Conservation (phyloP, 148 eudicot genomes). For the Nepenthes mirabilis region DNA sequence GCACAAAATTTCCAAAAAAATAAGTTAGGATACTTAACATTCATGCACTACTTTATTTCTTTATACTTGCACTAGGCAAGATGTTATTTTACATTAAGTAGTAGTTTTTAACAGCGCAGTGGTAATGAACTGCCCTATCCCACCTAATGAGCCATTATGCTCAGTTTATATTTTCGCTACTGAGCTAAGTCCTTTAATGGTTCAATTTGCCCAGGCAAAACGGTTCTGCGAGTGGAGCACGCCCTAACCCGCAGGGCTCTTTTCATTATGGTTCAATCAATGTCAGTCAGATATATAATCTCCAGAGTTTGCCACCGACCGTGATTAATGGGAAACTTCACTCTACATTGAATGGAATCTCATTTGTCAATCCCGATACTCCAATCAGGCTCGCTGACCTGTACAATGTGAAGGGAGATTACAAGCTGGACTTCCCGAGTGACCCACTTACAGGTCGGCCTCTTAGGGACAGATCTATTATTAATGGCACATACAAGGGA, state of each 20-base stretch:
- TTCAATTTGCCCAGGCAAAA: constrained; percentile 50
- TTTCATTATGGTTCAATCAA: constrained; percentile 76
- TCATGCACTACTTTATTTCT: too few relatives aligned
- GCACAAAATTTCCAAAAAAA: too few relatives aligned
- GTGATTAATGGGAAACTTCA: constrained; percentile 47
- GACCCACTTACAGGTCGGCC: constrained; percentile 42
- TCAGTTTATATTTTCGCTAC: too few relatives aligned
- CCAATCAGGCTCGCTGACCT: constrained; percentile 81
- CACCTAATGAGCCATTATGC: too few relatives aligned
- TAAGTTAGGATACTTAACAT: too few relatives aligned
- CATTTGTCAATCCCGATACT: constrained; percentile 67
- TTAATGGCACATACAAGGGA: constrained; percentile 72
- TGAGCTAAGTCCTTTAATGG: background rate
- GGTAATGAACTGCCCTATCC: too few relatives aligned
- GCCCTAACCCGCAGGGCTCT: constrained; percentile 97
- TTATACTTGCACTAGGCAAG: too few relatives aligned
- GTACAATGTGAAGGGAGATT: constrained; percentile 49
- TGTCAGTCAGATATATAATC: constrained; percentile 46
- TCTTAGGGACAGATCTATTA: constrained; percentile 45
- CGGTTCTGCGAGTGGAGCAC: constrained; percentile 84
- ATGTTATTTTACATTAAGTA: too few relatives aligned
- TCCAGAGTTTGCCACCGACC: constrained; percentile 60
- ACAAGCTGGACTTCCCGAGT: constrained; percentile 72
- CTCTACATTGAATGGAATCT: constrained; percentile 80
- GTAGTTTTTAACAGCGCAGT: too few relatives aligned